phyloP scores from a whole-genome alignment of 1,284 basidiomycete genomes.

The Phlebopus sp. region DNA sequence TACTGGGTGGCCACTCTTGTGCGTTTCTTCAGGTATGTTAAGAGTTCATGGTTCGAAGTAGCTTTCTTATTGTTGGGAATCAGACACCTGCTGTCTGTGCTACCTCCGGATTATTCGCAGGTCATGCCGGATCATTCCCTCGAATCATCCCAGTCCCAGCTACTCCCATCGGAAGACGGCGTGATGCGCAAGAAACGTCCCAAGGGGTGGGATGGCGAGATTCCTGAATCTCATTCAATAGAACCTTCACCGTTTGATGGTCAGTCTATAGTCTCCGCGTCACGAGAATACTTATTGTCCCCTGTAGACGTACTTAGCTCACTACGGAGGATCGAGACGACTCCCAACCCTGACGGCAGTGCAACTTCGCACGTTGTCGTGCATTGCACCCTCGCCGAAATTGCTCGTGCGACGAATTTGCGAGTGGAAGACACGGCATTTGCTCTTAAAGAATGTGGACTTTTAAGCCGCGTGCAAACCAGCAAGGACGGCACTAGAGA shows the following conservation, averaged over 20 bases:
- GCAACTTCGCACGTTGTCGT: conserved; percentile 64
- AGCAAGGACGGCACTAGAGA: conserved; percentile 8
- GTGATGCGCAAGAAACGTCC: conserved; percentile 45
- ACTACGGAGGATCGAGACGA: conserved; percentile 55
- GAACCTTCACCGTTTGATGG: conserved; percentile 33
- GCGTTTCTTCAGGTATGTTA: conserved; percentile 69
- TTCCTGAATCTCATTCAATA: conserved; percentile 33
- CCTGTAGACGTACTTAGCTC: conserved; percentile 38
- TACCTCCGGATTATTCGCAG: conserved; percentile 50
- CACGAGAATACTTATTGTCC: conserved; percentile 23
- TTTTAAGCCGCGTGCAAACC: conserved; percentile 49
- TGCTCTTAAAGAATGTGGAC: conserved; percentile 83
- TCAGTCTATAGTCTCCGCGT: conserved; percentile 12
- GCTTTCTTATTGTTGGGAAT: not conserved
- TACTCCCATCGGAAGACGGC: conserved; percentile 38
- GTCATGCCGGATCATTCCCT: conserved; percentile 43
- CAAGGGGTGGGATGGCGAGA: conserved; percentile 69
- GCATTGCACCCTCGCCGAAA: conserved; percentile 64
- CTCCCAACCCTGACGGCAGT: conserved; percentile 58
- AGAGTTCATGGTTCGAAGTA: not conserved
- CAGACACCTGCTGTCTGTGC: conserved; percentile 57
- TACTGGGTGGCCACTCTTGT: conserved; percentile 89
- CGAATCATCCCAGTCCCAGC: conserved; percentile 39
- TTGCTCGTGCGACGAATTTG: conserved; percentile 79
- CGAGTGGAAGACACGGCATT: conserved; percentile 85